Base-by-base conservation (phyloP, 257 asterid species). In the Jacaranda copaia region DNA sequence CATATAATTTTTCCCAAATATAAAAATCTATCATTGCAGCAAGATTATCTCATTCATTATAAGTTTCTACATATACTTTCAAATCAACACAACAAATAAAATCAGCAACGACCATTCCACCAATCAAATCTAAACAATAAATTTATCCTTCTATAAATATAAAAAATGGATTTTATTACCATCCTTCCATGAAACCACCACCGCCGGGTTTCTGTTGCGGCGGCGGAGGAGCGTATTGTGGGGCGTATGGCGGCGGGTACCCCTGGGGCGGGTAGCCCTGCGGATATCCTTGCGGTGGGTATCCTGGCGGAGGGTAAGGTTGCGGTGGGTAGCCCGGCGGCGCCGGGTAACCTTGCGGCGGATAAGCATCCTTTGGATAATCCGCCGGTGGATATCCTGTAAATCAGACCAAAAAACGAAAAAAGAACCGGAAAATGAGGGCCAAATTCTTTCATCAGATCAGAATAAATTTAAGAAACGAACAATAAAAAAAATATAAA, bases 311-410 rank as follows among this genome's bases (percentile, higher is more conserved):
- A 0, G 32, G 32, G 32, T 25, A 25, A 25, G 32, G 32, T 25
- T 25, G 32, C 32, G 32, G 32, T 25, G 32, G 32, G 32, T 25
- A 25, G 1, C 32, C 32, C 32, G 32, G 32, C 32, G 32, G 32
- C 32, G 61, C 32, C 8, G 92, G 92, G 51, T 88, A 86, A 0
- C 90, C 87, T 16, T 68, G 88, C 10, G 80, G 87, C 49, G 94
- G 94, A 59, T 87, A 89, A 38, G 87, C 87, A 4, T 85, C 88
- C 83, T 86, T 88, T 0, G 86, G 85, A 43, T 81, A 79, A 0
- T 87, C 93, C 67, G 82, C 82, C 55, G 87, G 84, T 11, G 95
- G 91, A 83, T 88, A 88, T 6, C 91, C 95, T 89, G 52, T 5
- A 62, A 16, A 53, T 42, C 8, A 14, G 45, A 6, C 12, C 9